These are phyloP conservation scores for Fusarium sp. DNA, from an alignment of 2,329 filamentous ascomycete genomes.

Conservation along the genomic window DNA sequence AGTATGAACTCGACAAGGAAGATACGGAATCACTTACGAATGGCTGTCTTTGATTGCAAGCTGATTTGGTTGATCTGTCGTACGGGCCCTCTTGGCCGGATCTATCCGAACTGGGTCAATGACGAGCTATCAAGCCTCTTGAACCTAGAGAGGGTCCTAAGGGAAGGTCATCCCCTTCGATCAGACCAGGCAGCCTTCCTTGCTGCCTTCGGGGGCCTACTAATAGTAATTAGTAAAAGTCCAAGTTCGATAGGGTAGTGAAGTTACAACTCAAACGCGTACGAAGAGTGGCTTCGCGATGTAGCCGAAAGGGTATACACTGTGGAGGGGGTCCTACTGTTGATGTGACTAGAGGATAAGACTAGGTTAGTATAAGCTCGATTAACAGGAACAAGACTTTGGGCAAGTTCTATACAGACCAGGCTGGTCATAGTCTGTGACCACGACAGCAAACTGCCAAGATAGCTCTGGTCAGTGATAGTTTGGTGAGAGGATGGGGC, in stretches of 20 bases:
- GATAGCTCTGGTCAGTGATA: neutral
- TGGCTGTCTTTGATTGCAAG: neutral
- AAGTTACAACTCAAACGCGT: neutral
- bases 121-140: neutral
- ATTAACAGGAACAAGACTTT: too few relatives aligned
- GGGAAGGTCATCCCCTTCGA: neutral
- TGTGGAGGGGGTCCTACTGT: too few relatives aligned
- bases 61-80: neutral
- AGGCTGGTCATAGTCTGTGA: neutral
- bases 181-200: neutral
- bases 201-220: neutral
- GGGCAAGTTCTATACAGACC: neutral
- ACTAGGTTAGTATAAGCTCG: neutral
- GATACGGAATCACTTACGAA: neutral
- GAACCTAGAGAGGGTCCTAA: neutral
- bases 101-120: neutral
- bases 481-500: fast-evolving
- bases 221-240: neutral
- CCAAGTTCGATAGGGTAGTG: neutral
- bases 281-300: neutral
- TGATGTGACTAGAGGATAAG: neutral
- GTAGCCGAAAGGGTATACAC: neutral
- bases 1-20: fast-evolving
- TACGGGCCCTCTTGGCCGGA: neutral
- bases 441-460: neutral